phyloP scores from a whole-genome alignment of 306 rosid species.

The Begonia fuchsioides region DNA sequence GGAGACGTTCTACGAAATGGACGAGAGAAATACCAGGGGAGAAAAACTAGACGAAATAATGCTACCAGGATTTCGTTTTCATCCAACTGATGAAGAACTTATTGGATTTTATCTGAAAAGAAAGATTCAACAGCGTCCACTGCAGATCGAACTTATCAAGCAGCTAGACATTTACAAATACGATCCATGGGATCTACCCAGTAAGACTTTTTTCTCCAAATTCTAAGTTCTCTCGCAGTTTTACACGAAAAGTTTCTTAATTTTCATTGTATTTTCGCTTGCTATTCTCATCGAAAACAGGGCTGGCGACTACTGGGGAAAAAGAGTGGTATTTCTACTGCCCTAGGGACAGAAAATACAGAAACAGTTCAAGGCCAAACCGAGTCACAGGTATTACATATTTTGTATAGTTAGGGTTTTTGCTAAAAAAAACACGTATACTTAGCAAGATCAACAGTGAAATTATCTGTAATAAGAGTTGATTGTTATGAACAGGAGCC shows the following conservation, averaged over 20 bases:
- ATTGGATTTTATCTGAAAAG: conserved; percentile 89
- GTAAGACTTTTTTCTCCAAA: conserved; percentile 26
- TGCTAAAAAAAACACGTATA: too few species aligned
- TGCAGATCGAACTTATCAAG: conserved; percentile 82
- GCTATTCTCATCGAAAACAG: conserved; percentile 10
- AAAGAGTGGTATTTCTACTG: conserved; percentile 98
- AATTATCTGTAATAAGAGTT: too few species aligned
- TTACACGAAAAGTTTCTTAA: background rate
- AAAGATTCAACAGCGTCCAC: conserved; percentile 77
- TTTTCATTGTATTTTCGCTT: background rate
- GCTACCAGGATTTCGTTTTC: conserved; percentile 93
- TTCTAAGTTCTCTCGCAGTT: background rate
- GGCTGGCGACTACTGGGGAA: conserved; percentile 70
- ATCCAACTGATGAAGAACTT: conserved; percentile 97
- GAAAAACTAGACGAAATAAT: conserved; percentile 67
- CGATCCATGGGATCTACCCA: conserved; percentile 99
- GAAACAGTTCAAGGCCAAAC: conserved; percentile 92
- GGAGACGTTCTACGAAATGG: background rate
- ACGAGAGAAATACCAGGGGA: conserved; percentile 3
- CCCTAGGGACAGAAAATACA: conserved; percentile 86
- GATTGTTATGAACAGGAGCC: conserved; percentile 23
- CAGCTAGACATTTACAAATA: conserved; percentile 88
- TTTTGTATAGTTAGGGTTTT: too few species aligned
- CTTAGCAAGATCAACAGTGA: too few species aligned
- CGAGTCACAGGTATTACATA: conserved; percentile 35